Conservation (phyloP, 495 filamentous ascomycete genomes). For the Amniculicola lignicola region DNA sequence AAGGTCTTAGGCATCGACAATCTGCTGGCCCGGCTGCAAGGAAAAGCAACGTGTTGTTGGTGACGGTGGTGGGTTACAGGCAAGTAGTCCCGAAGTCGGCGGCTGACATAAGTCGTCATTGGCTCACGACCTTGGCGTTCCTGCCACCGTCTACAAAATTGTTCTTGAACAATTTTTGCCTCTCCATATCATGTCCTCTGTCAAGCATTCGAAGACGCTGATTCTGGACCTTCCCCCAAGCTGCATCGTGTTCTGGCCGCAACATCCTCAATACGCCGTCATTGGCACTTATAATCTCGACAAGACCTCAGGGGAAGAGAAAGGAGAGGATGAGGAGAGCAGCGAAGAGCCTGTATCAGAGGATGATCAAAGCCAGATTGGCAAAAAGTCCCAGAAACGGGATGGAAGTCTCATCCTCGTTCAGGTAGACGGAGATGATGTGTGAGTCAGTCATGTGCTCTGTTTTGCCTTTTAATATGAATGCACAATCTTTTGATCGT, state of each 20-base stretch:
- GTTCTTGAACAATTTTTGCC: too few species aligned
- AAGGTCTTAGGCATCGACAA: neutral
- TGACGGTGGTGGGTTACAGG: too few species aligned
- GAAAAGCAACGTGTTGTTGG: too few species aligned
- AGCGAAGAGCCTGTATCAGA: slow-evolving; percentile 37
- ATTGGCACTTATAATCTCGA: slow-evolving; percentile 85
- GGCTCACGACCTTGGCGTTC: too few species aligned
- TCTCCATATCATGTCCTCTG: slow-evolving; percentile 34
- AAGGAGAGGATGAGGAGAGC: slow-evolving; percentile 34
- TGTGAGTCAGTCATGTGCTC: too few species aligned
- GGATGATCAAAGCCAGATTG: neutral
- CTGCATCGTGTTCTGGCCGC: slow-evolving; percentile 77
- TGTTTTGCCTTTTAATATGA: too few species aligned
- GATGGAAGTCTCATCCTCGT: slow-evolving; percentile 27
- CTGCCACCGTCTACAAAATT: too few species aligned
- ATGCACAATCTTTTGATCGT: neutral
- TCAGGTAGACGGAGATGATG: slow-evolving; percentile 42
- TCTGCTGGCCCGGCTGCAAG: too few species aligned
- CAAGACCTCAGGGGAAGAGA: too few species aligned
- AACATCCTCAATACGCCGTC: slow-evolving; percentile 62
- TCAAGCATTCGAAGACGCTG: slow-evolving; percentile 45
- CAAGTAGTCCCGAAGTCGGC: too few species aligned
- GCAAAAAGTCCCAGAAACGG: slow-evolving; percentile 26
- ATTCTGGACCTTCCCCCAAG: slow-evolving; percentile 66
- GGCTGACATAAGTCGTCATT: too few species aligned